A percentile compares a stretch with the other conserved stretches of the same genome.
These are phyloP conservation scores for Barbarea vulgaris DNA, from an alignment of 345 rosid genomes.

Conservation along the genomic window DNA sequence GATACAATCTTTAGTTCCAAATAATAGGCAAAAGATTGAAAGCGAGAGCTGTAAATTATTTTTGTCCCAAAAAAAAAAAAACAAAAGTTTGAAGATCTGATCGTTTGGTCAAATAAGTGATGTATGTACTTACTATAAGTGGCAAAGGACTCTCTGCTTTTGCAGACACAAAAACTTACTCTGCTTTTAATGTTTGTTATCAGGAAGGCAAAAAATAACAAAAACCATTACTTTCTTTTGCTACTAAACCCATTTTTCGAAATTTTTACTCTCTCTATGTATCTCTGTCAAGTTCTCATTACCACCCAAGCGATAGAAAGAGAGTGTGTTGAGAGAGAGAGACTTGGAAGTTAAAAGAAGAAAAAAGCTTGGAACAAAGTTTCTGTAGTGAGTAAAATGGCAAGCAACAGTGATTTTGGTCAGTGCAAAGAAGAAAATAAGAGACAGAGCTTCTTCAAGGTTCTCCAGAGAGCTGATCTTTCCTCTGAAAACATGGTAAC, in stretches of 20 bases:
- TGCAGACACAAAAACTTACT: neutral
- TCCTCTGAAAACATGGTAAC: neutral
- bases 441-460: constrained; percentile 1
- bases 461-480: neutral
- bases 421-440: neutral
- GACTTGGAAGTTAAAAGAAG: neutral
- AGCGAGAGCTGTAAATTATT: neutral
- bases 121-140: neutral
- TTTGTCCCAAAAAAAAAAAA: neutral
- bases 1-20: no score
- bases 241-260: neutral
- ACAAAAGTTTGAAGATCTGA: neutral
- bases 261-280: neutral
- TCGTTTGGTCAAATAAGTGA: neutral
- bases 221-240: neutral
- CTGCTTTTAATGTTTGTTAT: neutral
- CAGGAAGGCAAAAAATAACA: neutral
- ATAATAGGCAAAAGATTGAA: no score
- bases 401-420: neutral
- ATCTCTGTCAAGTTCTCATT: neutral
- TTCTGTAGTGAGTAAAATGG: neutral
- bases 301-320: neutral
- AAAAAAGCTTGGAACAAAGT: neutral
- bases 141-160: neutral
- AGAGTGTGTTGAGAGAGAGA: neutral